Conservation (phyloP, 2,329 filamentous ascomycete genomes). For the Alternaria sp. region DNA sequence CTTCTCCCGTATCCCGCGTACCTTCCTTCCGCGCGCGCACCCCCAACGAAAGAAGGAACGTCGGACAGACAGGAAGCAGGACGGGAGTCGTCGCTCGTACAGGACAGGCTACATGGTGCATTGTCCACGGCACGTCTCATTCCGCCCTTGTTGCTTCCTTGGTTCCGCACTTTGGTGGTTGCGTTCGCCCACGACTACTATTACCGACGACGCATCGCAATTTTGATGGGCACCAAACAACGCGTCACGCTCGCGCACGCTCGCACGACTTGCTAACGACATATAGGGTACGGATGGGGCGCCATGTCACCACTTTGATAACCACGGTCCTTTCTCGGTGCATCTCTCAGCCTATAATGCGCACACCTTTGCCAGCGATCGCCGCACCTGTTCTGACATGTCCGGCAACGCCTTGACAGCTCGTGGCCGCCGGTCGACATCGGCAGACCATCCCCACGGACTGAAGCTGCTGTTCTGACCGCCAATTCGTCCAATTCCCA, state of each 20-base stretch:
- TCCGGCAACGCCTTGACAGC: slow-evolving; percentile 2
- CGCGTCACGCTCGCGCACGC: slow-evolving; percentile 12
- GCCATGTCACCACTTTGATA: slow-evolving; percentile 1
- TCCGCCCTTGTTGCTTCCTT: too few relatives aligned
- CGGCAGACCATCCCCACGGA: slow-evolving; percentile 20
- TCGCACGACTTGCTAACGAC: slow-evolving; percentile 17
- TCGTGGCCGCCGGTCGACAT: slow-evolving; percentile 17
- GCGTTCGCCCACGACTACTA: background rate
- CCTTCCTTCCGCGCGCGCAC: slow-evolving; percentile 9
- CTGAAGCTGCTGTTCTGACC: slow-evolving; percentile 1
- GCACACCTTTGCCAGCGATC: slow-evolving; percentile 3
- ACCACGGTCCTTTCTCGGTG: slow-evolving; percentile 18
- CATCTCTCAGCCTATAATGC: slow-evolving; percentile 3
- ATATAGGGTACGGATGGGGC: background rate
- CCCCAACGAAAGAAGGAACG: slow-evolving; percentile 7
- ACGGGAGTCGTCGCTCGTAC: background rate
- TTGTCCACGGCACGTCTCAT: background rate
- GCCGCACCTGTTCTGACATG: slow-evolving; percentile 9
- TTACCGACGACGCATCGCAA: slow-evolving; percentile 4
- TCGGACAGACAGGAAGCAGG: background rate
- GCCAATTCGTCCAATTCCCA: slow-evolving; percentile 2
- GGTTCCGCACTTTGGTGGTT: background rate
- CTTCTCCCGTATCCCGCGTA: slow-evolving; percentile 20
- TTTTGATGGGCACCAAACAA: background rate
- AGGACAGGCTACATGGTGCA: background rate